phyloP scores from a whole-genome alignment of 305 asterid genomes.

The Caryopteris hybrid region DNA sequence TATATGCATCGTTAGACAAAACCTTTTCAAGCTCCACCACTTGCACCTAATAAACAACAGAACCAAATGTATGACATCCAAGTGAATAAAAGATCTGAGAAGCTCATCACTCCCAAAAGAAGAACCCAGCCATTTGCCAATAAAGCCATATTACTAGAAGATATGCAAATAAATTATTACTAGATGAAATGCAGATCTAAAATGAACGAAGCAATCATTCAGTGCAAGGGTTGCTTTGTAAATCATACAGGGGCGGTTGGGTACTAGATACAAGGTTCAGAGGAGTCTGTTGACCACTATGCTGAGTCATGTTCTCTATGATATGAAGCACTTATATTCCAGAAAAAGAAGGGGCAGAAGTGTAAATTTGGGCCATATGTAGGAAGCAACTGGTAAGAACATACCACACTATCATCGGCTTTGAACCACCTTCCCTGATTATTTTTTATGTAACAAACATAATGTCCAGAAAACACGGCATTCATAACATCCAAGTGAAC shows the following conservation, averaged over 20 bases:
- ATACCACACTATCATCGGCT: constrained; percentile 68
- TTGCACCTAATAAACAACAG: constrained; percentile 46
- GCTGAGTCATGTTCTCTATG: no score
- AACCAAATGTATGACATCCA: neutral
- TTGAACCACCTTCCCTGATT: constrained; percentile 71
- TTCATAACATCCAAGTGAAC: constrained; percentile 75
- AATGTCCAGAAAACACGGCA: constrained; percentile 81
- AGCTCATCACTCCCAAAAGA: neutral
- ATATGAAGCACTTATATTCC: neutral
- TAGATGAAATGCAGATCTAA: neutral
- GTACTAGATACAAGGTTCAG: neutral
- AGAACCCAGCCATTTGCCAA: neutral
- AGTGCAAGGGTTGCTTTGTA: neutral
- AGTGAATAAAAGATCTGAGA: neutral
- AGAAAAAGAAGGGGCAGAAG: neutral
- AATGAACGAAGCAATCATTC: neutral
- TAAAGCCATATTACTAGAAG: neutral
- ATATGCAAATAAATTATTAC: neutral
- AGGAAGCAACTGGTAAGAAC: constrained; percentile 15
- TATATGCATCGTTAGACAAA: constrained; percentile 60
- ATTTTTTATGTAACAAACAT: constrained; percentile 68
- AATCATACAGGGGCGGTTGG: neutral
- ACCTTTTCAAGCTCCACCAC: constrained; percentile 58
- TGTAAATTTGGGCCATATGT: no score
- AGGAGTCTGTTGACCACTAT: neutral